These are phyloP conservation scores for Hyaloscypha finlandica DNA, from an alignment of 495 filamentous ascomycete genomes.

Conservation along the genomic window DNA sequence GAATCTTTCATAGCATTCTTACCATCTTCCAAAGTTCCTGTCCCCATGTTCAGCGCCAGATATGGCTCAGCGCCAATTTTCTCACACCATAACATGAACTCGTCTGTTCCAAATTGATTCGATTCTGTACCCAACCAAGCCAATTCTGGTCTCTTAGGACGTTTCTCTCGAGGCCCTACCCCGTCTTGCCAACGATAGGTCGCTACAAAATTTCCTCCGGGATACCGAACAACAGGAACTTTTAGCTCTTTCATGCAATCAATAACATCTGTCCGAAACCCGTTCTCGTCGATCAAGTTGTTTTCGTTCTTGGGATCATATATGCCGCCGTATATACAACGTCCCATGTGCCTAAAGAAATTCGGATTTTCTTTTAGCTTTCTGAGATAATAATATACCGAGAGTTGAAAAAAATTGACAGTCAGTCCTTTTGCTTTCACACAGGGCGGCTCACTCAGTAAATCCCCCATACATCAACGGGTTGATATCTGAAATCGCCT, in stretches of 20 bases:
- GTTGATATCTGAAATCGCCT: background rate
- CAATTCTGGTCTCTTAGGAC: constrained; percentile 58
- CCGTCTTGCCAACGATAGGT: constrained; percentile 70
- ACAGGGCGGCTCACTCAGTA: background rate
- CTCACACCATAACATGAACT: constrained; percentile 68
- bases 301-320: constrained; percentile 52
- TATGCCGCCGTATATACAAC: constrained; percentile 69
- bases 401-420: too few relatives aligned
- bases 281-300: constrained; percentile 50
- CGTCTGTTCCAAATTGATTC: constrained; percentile 66
- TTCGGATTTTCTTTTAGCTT: background rate
- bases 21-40: constrained; percentile 63
- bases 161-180: constrained; percentile 58
- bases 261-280: constrained; percentile 64
- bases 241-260: constrained; percentile 57
- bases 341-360: constrained; percentile 57
- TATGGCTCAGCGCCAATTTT: constrained; percentile 62
- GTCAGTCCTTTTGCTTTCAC: background rate
- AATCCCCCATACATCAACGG: background rate
- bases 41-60: constrained; percentile 64
- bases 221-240: constrained; percentile 63
- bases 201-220: constrained; percentile 65
- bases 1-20: background rate
- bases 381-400: background rate
- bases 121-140: constrained; percentile 63